These are phyloP conservation scores for Candolleomyces aberdarensis DNA, from an alignment of 768 basidiomycete genomes.

Conservation along the genomic window DNA sequence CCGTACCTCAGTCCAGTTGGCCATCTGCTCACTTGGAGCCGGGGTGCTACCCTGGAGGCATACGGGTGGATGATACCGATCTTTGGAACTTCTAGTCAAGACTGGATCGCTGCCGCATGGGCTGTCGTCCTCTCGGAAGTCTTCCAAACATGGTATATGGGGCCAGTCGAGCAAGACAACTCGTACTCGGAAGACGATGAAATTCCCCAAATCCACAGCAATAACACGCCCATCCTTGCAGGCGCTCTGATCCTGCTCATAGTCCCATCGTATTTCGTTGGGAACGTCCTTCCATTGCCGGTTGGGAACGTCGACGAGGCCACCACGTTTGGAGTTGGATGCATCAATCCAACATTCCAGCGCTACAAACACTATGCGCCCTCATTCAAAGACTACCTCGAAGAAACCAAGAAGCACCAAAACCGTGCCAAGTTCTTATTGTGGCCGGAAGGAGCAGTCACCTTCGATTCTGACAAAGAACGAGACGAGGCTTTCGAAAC, in stretches of 20 bases:
- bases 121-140: constrained; percentile 60
- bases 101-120: constrained; percentile 79
- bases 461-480: constrained; percentile 51
- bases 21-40: constrained; percentile 69
- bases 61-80: constrained; percentile 65
- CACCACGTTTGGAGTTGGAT: constrained; percentile 65
- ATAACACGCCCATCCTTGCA: constrained; percentile 32
- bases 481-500: constrained; percentile 45
- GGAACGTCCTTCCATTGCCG: constrained; percentile 37
- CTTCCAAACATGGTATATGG: constrained; percentile 57
- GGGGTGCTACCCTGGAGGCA: constrained; percentile 45
- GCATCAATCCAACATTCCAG: constrained; percentile 55
- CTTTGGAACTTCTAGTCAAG: constrained; percentile 57
- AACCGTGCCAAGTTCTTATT: constrained; percentile 53
- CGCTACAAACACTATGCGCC: constrained; percentile 38
- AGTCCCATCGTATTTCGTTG: constrained; percentile 50
- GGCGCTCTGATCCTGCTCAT: constrained; percentile 42
- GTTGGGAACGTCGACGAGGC: constrained; percentile 31
- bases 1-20: constrained; percentile 66
- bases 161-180: constrained; percentile 23
- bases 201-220: constrained; percentile 11
- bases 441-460: constrained; percentile 81
- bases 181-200: constrained; percentile 11
- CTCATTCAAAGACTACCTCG: constrained; percentile 58
- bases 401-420: constrained; percentile 47